Base-by-base conservation (phyloP, 768 basidiomycete species). In the Tricholoma sp. region DNA sequence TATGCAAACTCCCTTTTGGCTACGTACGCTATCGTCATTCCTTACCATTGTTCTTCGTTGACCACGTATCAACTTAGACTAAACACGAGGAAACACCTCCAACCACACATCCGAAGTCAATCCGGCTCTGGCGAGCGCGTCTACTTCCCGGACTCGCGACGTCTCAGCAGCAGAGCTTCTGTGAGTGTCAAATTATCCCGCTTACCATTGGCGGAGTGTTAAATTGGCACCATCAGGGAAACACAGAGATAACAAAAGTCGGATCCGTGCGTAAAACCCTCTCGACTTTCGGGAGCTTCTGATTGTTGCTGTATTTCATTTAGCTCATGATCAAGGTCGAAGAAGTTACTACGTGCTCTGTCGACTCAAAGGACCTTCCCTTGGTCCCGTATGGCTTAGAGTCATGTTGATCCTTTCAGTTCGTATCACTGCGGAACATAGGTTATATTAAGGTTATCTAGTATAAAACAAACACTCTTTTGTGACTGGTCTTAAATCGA, bases 1-100 rank as follows among this genome's bases (percentile, higher is more conserved):
- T 82, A 82, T 46, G 78, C 80, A 1, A 82, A 78, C 56, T 81
- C 80, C 2, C 64, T 82, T 12, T 71, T 81, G 11, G 80, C 79
- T 0, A 79, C 79, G 75, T 76, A 59, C 18, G 74, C 63, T 22
- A 73, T 64, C 7, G 12, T 52, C 18, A 16, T 24, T 32, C 22
- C 1, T 5, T 34, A 7, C n/a, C 35, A 21, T 37, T 41, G 9
- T 22, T 57, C 10, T 1, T 9, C 32, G 22, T n/a, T 54, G 2
- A 45, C 8, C 4, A 21, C 8, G 12, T 43, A 14, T 18, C 21
- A 27, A 10, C 41, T 0, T 49, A 76, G 75, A n/a, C 59, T 76
- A 50, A 76, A 76, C 52, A 66, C 74, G 9, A 71, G 75, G 19
- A 70, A 69, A 56, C 62, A 65, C 27, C 65, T 34, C 24, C 22